Conservation (phyloP, 306 rosid species). For the Prunus persica region Prunus_persica_NCBIv2 NC_034013.1:11554501-11555000, state of each 20-base stretch:
- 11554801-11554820: constrained; percentile 67
- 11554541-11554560: constrained; percentile 45
- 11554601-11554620: constrained; percentile 58
- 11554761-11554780: constrained; percentile 63
- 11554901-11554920: constrained; percentile 16
- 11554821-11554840: constrained; percentile 55
- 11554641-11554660: constrained; percentile 61
- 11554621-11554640: constrained; percentile 89
- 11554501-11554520: constrained; percentile 51
- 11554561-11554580: constrained; percentile 55
- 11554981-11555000: background rate
- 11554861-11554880: constrained; percentile 33
- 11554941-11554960: background rate
- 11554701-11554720: constrained; percentile 52
- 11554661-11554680: constrained; percentile 69
- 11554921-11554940: constrained; percentile 26
- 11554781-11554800: constrained; percentile 61
- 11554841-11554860: constrained; percentile 25
- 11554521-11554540: constrained; percentile 63
- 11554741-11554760: constrained; percentile 72
- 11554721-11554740: constrained; percentile 51
- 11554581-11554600: constrained; percentile 63
- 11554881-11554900: constrained; percentile 18
- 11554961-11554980: background rate
- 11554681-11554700: constrained; percentile 62